Evolutionary conservation across 1,139 yeast genomes (phyloP).

Genomic region (Blastobotrys ciferrii): DNA sequence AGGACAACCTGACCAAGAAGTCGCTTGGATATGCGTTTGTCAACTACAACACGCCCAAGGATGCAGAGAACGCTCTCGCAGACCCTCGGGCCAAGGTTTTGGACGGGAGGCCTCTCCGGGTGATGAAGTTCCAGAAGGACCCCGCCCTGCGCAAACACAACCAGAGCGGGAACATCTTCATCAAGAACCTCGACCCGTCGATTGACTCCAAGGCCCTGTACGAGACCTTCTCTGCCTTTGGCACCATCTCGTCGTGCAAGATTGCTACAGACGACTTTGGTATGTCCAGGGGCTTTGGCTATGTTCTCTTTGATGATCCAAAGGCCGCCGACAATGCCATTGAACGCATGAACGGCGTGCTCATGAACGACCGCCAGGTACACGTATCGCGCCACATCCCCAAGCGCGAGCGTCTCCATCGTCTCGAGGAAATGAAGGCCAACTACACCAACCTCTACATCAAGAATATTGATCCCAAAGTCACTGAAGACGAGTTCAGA

Average conservation of each 20-base stretch:
- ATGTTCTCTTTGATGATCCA: slow-evolving; percentile 92
- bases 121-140: slow-evolving; percentile 99
- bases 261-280: slow-evolving; percentile 95
- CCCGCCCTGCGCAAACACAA: slow-evolving; percentile 95
- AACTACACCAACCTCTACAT: slow-evolving; percentile 94
- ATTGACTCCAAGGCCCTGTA: slow-evolving; percentile 98
- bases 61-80: slow-evolving; percentile 93
- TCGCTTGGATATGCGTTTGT: slow-evolving; percentile 98
- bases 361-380: slow-evolving; percentile 93
- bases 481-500: slow-evolving; percentile 66
- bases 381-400: slow-evolving; percentile 94
- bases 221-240: slow-evolving; percentile 97
- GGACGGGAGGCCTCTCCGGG: slow-evolving; percentile 97
- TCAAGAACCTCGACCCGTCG: slow-evolving; percentile 97
- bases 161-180: slow-evolving; percentile 94
- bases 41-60: slow-evolving; percentile 85
- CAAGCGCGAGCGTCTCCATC: slow-evolving; percentile 92
- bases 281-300: slow-evolving; percentile 93
- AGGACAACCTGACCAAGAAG: slow-evolving; percentile 96
- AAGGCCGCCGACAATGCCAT: slow-evolving; percentile 95
- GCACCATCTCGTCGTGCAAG: slow-evolving; percentile 93
- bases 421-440: slow-evolving; percentile 87
- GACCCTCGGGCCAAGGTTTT: slow-evolving; percentile 91
- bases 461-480: slow-evolving; percentile 79
- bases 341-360: slow-evolving; percentile 98